Percentiles rank a stretch among this genome's conserved stretches.
phyloP scores from a whole-genome alignment of 139 green algal genomes.

The Zygnema cylindricum region DNA sequence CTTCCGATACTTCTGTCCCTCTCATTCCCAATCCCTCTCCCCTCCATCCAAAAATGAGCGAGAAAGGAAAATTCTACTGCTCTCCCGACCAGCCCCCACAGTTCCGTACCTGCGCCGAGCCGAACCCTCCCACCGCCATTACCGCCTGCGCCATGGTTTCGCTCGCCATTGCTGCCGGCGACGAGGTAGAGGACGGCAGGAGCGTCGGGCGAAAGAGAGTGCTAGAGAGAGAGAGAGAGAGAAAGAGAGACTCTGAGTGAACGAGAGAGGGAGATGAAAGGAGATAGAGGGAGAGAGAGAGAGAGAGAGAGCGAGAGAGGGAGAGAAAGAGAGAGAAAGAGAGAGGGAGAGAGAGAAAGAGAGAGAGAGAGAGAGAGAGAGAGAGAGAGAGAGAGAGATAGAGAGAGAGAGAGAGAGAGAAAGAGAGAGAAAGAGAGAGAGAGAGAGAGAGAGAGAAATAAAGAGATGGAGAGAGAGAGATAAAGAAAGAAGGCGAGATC shows the following conservation, averaged over 20 bases:
- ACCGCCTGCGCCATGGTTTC: background rate
- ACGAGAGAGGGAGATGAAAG: background rate
- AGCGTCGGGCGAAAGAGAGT: background rate
- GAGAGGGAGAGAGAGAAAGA: background rate
- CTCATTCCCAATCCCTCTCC: background rate
- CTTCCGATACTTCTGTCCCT: background rate
- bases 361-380: background rate
- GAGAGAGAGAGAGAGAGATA: background rate
- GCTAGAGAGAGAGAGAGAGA: background rate
- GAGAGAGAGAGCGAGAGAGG: background rate
- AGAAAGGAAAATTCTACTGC: background rate
- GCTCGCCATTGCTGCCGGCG: background rate
- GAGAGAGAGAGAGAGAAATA: background rate
- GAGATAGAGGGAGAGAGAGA: slow-evolving; percentile 2
- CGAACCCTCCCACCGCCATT: background rate
- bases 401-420: background rate
- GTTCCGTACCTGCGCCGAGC: background rate
- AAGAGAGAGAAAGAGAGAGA: background rate
- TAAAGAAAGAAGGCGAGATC: too few relatives aligned
- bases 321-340: slow-evolving; percentile 5
- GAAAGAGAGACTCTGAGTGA: background rate
- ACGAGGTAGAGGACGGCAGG: background rate
- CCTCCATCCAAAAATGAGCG: background rate
- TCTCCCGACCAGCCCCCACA: background rate
- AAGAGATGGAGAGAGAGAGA: too few relatives aligned